Evolutionary conservation across 179 eudicot species (phyloP), one percentile per base, ranked within the genome.

Genomic region (Camellia oleifera): DNA sequence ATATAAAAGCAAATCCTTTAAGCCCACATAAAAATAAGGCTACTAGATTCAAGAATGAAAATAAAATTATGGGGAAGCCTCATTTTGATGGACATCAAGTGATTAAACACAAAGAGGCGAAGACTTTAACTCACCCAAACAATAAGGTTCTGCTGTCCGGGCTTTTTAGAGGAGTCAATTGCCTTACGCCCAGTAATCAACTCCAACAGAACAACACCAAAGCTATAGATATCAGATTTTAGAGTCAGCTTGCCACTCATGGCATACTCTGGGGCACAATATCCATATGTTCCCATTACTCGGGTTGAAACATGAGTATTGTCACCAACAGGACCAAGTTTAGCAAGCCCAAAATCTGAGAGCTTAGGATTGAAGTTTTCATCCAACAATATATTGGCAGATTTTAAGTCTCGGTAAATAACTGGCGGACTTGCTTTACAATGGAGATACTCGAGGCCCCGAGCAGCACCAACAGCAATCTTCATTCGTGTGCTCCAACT

Each of bases 231-330:
- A 68, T 95, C 99, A 11, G 98, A 91, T 78, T 91, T 95, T 10
- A 89, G 69, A 64, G 90, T 92, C 68, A 95, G 80, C 75, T 92
- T 95, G 7, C 98, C 97, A 66, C 89, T 92, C 89, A 90, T 86
- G 20, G 97, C 98, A 79, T 95, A 95, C 54, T 95, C 98, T 0
- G 98, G 98, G 26, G 97, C 98, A 82, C 98, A 95, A 71, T 95
- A 95, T 26, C 98, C 97, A 45, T 89, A 93, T 5, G 97, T 95
- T 81, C 98, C 98, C 98, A 95, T 95, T 56, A 95, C 95, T 73
- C 98, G 84, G 45, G 97, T 95, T n/a, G 98, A 93, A 69, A 95
- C 98, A 77, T 95, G 97, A 66, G 93, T 88, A 0, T 89, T 89
- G 81, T 93, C 98, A 48, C 96, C 98, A 77, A 81, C 84, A 7